phyloP scores from a whole-genome alignment of 345 rosid species.

The Jatropha curcas region DNA sequence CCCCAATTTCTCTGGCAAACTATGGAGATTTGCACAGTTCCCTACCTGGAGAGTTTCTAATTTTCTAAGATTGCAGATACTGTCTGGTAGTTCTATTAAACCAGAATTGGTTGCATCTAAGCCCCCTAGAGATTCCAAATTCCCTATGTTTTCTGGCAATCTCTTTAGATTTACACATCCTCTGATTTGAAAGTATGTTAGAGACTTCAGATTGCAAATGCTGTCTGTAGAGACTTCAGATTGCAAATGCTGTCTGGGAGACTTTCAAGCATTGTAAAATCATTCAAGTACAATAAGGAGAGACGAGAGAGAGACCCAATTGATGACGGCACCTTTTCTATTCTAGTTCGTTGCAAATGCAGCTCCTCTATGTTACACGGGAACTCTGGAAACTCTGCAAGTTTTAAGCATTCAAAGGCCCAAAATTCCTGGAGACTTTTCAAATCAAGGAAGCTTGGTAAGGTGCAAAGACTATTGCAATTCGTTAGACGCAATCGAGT shows the following conservation, averaged over 20 bases:
- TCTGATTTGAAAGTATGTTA: constrained; percentile 1
- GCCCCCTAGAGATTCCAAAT: not conserved
- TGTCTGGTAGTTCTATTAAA: too few species aligned
- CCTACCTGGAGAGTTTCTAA: not conserved
- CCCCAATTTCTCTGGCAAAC: not conserved
- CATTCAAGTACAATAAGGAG: not conserved
- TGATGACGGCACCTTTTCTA: not conserved
- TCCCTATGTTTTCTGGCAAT: constrained; percentile 28
- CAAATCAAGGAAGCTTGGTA: constrained; percentile 10
- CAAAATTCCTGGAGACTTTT: not conserved
- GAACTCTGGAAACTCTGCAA: not conserved
- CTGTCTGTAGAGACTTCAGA: too few species aligned
- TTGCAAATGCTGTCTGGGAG: too few species aligned
- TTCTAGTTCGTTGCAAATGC: too few species aligned
- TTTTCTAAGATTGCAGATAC: not conserved
- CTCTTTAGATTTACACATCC: constrained; percentile 29
- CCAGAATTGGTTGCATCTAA: too few species aligned
- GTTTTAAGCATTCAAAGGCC: too few species aligned
- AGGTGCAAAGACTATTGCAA: not conserved
- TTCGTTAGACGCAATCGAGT: too few species aligned
- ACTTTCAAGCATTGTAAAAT: too few species aligned
- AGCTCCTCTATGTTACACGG: too few species aligned
- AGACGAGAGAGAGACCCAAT: not conserved
- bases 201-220: too few species aligned
- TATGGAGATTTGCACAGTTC: not conserved